Base-by-base conservation (phyloP, 2,329 filamentous ascomycete species). In the Xylariales sp. region DNA sequence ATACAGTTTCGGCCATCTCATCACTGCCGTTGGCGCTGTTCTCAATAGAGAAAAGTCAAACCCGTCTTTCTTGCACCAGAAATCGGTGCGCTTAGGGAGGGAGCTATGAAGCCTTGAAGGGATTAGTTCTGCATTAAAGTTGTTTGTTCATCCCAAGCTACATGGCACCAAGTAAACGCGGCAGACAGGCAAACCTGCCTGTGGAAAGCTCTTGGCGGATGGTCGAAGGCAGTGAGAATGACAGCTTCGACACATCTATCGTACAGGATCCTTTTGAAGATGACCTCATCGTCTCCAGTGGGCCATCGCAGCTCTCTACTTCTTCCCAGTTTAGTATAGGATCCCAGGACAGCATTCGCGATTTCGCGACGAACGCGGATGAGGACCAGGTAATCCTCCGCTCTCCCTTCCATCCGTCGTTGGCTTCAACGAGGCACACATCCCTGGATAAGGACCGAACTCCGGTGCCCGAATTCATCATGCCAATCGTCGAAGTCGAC, bases 121-220 rank as follows among this genome's bases (percentile, higher is more conserved):
- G n/a, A n/a, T n/a, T n/a, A n/a, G n/a, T n/a, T n/a, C n/a, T n/a
- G n/a, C n/a, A n/a, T n/a, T n/a, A n/a, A n/a, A n/a, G n/a, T n/a
- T n/a, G n/a, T n/a, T n/a, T n/a, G n/a, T 19, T 12, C 16, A 24
- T 6, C 19, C 27, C 10, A 29, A 27, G 23, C 24, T 37, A 8
- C n/a, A 44, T 44, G 41, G 34, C 41, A 19, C 38, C 33, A 25
- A 43, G 30, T 43, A 46, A 40, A 47, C 47, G 3, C 49, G 45
- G 32, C 41, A 44, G 37, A 23, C 44, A 45, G 33, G 42, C 44
- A 14, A 38, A 45, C 13, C 51, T 68, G 13, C 66, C 67, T 24
- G 63, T 76, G 29, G 72, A 75, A 45, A 68, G 70, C 46, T 79
- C 75, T 15, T 80, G 76, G 76, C 75, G 76, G 48, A 67, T 80